Conservation (phyloP, 208 protist genomes). For the Leptomonas seymouri region DNA sequence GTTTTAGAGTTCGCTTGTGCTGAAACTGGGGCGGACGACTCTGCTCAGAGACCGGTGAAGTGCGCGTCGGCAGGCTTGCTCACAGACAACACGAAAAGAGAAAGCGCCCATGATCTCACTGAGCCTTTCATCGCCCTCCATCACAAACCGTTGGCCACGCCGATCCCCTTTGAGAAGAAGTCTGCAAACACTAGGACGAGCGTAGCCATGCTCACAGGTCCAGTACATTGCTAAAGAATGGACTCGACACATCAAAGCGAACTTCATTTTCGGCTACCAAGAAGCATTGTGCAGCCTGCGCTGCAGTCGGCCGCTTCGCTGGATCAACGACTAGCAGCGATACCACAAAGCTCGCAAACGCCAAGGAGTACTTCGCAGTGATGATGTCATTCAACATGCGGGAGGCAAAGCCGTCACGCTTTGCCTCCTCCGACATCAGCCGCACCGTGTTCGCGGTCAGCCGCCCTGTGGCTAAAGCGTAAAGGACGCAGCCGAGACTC, state of each 20-base stretch:
- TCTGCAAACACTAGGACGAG: background rate
- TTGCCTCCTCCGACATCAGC: conserved; percentile 81
- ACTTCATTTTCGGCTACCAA: conserved; percentile 42
- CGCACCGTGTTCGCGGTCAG: conserved; percentile 57
- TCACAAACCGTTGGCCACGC: too few species aligned
- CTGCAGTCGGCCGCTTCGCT: conserved; percentile 65
- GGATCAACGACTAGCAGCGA: conserved; percentile 75
- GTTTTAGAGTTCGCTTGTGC: too few species aligned
- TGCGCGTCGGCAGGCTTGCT: too few species aligned
- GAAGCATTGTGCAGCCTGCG: conserved; percentile 64
- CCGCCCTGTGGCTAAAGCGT: conserved; percentile 76
- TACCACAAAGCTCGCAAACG: conserved; percentile 79
- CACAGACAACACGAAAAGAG: too few species aligned
- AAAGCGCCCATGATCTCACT: too few species aligned
- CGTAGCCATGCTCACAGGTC: conserved; percentile 42
- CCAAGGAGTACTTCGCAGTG: conserved; percentile 54
- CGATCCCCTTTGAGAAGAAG: too few species aligned
- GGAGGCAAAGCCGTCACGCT: conserved; percentile 58
- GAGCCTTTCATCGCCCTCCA: too few species aligned
- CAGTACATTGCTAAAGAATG: conserved; percentile 79
- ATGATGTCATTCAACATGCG: conserved; percentile 78
- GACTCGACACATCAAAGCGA: conserved; percentile 53
- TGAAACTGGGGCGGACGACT: too few species aligned
- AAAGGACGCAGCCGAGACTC: conserved; percentile 87
- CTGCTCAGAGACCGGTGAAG: too few species aligned